Evolutionary conservation across 305 asterid species (phyloP).

Genomic region (Fraxinus floribunda): DNA sequence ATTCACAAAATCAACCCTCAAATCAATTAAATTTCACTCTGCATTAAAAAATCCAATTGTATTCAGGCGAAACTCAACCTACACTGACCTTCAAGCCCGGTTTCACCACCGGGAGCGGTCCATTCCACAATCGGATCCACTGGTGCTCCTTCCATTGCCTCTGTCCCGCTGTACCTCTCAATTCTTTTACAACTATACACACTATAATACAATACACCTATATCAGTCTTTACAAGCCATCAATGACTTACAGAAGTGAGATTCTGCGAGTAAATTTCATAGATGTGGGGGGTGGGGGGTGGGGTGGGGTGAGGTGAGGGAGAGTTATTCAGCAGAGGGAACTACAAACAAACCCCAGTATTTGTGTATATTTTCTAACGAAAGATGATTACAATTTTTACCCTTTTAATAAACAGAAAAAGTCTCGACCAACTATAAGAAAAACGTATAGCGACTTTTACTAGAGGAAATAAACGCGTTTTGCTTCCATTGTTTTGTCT

Average conservation of each 20-base stretch:
- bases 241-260: neutral
- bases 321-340: neutral
- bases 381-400: neutral
- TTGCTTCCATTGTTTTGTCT: neutral
- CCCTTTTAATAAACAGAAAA: neutral
- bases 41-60: conserved; percentile 37
- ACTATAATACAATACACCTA: neutral
- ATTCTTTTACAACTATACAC: conserved; percentile 37
- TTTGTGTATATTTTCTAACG: neutral
- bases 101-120: conserved; percentile 85
- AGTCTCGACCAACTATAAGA: neutral
- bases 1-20: conserved; percentile 39
- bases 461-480: neutral
- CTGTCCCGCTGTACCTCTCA: conserved; percentile 70
- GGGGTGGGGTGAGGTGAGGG: too few species aligned
- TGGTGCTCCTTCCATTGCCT: conserved; percentile 58
- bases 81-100: conserved; percentile 77
- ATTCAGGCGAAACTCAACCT: conserved; percentile 42
- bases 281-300: neutral
- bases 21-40: conserved; percentile 24
- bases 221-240: conserved; percentile 1
- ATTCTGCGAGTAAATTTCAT: neutral
- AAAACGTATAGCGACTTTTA: neutral
- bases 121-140: conserved; percentile 92
- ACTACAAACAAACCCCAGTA: neutral